phyloP scores from a whole-genome alignment of 257 asterid species.

The Lantana camara region DNA sequence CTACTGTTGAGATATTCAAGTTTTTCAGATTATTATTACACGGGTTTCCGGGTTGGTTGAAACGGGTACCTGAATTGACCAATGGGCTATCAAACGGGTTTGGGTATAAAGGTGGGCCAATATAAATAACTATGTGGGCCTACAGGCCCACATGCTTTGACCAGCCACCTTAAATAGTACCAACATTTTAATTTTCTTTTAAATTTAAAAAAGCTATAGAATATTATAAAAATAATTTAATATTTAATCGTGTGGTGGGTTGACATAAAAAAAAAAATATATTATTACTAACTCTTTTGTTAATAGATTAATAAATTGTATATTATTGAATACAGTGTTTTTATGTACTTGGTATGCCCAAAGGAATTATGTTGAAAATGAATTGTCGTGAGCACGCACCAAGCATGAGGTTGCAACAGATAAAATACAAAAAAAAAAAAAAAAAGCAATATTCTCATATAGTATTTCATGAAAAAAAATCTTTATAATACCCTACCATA shows the following conservation, averaged over 20 bases:
- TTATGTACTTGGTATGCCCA: too few relatives aligned
- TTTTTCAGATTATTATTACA: neutral
- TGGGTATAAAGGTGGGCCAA: conserved; percentile 10
- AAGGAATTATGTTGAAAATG: neutral
- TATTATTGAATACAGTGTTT: too few relatives aligned
- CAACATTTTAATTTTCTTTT: too few relatives aligned
- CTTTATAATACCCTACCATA: neutral
- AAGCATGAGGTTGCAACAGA: neutral
- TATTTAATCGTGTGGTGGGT: too few relatives aligned
- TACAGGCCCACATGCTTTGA: conserved; percentile 28
- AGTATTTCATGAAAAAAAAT: neutral
- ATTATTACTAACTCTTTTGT: too few relatives aligned
- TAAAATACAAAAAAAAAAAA: neutral
- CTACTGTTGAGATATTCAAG: neutral
- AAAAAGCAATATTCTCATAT: neutral
- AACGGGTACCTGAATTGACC: conserved; percentile 8
- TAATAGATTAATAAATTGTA: too few relatives aligned
- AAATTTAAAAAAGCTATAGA: too few relatives aligned
- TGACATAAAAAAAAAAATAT: too few relatives aligned
- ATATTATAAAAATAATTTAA: too few relatives aligned
- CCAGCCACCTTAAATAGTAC: too few relatives aligned
- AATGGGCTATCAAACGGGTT: neutral
- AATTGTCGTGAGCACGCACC: neutral
- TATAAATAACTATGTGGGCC: conserved; percentile 27
- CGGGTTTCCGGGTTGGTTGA: conserved; percentile 9